Conservation (phyloP, 2,329 filamentous ascomycete species). For the Aureobasidium lini region DNA sequence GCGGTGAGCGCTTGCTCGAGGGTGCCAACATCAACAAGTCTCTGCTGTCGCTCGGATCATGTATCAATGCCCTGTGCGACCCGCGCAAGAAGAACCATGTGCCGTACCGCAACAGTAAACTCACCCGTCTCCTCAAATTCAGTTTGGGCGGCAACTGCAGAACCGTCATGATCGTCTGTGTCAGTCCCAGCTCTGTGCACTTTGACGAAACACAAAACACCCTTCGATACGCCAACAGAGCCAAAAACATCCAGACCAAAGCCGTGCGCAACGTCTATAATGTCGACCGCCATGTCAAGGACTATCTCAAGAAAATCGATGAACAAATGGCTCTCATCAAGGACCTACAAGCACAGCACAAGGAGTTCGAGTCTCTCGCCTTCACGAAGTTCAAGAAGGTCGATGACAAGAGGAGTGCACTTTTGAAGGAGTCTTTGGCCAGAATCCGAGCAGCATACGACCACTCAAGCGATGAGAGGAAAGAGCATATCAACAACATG, state of each 20-base stretch:
- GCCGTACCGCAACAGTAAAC: constrained; percentile 94
- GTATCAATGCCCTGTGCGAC: constrained; percentile 97
- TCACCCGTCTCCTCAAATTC: constrained; percentile 92
- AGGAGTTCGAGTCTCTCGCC: constrained; percentile 73
- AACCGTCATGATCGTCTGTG: constrained; percentile 99
- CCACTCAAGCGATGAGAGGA: constrained; percentile 66
- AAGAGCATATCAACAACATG: constrained; percentile 71
- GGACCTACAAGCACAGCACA: constrained; percentile 86
- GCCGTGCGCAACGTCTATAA: constrained; percentile 99
- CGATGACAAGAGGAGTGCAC: constrained; percentile 69
- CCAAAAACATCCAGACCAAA: constrained; percentile 99
- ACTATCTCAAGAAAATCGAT: constrained; percentile 98
- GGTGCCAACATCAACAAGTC: constrained; percentile 99
- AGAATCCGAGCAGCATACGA: constrained; percentile 80
- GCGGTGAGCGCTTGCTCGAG: constrained; percentile 82
- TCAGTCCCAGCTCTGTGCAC: constrained; percentile 91
- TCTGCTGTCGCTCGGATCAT: constrained; percentile 84
- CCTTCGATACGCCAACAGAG: constrained; percentile 89
- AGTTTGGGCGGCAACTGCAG: constrained; percentile 96
- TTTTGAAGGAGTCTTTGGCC: constrained; percentile 68
- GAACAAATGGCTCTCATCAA: constrained; percentile 97
- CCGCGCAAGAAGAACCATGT: constrained; percentile 86
- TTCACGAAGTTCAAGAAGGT: constrained; percentile 89
- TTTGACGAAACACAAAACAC: constrained; percentile 99
- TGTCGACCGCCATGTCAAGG: constrained; percentile 97